A percentile compares a stretch with the other conserved stretches of the same genome.
Conservation (phyloP, 2,329 filamentous ascomycete species). For the Paecilomyces sp. region DNA sequence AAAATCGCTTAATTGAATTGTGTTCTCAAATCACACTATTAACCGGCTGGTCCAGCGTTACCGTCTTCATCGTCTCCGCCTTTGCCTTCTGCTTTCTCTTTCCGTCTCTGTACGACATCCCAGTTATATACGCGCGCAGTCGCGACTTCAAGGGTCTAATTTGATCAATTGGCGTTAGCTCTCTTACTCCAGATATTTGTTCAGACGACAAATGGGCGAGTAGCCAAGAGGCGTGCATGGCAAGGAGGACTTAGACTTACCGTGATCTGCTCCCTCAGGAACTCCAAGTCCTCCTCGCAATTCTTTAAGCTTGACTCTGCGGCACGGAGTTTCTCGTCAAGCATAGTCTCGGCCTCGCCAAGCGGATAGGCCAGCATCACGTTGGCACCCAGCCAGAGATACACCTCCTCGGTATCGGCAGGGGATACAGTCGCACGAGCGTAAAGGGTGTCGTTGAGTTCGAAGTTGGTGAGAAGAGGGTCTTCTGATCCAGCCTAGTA, state of each 20-base stretch:
- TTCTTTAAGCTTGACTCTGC: constrained; percentile 76
- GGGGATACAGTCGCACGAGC: constrained; percentile 76
- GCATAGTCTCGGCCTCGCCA: constrained; percentile 72
- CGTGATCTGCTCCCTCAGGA: constrained; percentile 92
- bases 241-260: constrained; percentile 45
- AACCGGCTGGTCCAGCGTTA: not conserved
- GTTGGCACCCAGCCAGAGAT: constrained; percentile 96
- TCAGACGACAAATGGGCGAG: constrained; percentile 6
- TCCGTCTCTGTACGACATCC: constrained; percentile 93
- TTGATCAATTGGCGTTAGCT: not conserved
- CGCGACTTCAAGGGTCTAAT: constrained; percentile 88
- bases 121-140: constrained; percentile 98
- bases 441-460: constrained; percentile 92
- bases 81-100: constrained; percentile 62
- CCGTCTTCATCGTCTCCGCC: constrained; percentile 41
- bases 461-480: constrained; percentile 78
- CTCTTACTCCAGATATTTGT: not conserved
- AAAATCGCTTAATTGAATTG: not conserved
- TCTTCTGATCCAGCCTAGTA: constrained; percentile 31
- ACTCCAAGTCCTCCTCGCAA: constrained; percentile 94
- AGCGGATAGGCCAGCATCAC: constrained; percentile 96
- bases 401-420: constrained; percentile 68
- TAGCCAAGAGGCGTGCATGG: not conserved
- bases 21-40: not conserved
- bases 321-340: constrained; percentile 68